A percentile compares a stretch with the other conserved stretches of the same genome.
Evolutionary conservation across 148 eudicot species (phyloP).

Genomic region (Amaranthus hypochondriacus): DNA sequence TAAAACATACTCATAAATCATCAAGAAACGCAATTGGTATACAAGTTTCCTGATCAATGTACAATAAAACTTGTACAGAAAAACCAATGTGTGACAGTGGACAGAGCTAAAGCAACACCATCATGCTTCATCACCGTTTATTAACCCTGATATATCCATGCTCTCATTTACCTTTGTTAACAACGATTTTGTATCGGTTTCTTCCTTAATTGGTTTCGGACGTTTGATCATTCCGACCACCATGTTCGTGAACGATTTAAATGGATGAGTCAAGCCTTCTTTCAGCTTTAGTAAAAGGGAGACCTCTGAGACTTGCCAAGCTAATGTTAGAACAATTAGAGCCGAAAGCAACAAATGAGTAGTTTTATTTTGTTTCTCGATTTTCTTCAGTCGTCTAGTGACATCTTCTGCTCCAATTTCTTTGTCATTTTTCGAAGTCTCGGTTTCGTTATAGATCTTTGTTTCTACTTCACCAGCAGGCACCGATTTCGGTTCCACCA

Average conservation of each 20-base stretch:
- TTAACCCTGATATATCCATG: slow-evolving; percentile 31
- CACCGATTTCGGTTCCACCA: slow-evolving; percentile 13
- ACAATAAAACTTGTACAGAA: too few relatives aligned
- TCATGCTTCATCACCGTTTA: slow-evolving; percentile 26
- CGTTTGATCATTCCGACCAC: slow-evolving; percentile 38
- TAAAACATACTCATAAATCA: not conserved
- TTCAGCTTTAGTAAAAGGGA: slow-evolving; percentile 46
- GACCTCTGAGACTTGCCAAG: slow-evolving; percentile 66
- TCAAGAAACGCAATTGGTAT: not conserved
- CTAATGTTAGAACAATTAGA: slow-evolving; percentile 50
- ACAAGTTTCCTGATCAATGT: not conserved
- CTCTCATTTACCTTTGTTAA: slow-evolving; percentile 16
- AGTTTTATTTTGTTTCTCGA: slow-evolving; percentile 56
- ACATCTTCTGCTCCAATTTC: slow-evolving; percentile 28
- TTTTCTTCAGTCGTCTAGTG: slow-evolving; percentile 45
- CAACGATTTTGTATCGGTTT: slow-evolving; percentile 15
- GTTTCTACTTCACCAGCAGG: slow-evolving; percentile 14
- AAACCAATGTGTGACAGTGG: not conserved
- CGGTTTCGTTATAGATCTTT: slow-evolving; percentile 1
- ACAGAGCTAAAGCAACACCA: not conserved
- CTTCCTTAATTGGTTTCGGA: slow-evolving; percentile 1
- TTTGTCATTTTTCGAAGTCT: not conserved
- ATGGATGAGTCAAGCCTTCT: slow-evolving; percentile 43
- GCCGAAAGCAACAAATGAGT: slow-evolving; percentile 66
- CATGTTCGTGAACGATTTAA: slow-evolving; percentile 36